Conservation (phyloP, 257 asterid species). For the Eucommia ulmoides region DNA sequence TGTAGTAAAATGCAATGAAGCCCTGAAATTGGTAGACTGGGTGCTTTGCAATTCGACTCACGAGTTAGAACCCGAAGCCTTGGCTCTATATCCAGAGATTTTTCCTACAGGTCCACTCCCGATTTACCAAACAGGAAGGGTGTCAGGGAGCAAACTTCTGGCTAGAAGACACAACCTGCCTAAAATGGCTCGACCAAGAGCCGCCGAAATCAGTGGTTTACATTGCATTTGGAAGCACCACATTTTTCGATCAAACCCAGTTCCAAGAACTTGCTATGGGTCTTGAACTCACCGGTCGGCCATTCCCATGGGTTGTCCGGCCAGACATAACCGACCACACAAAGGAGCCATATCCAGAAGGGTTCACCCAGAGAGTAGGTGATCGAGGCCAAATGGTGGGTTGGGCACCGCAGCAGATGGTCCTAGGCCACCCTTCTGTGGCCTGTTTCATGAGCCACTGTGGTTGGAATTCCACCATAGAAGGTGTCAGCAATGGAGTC, state of each 20-base stretch:
- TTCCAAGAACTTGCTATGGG: neutral
- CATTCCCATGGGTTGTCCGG: neutral
- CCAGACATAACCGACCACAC: neutral
- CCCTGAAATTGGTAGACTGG: conserved; percentile 13
- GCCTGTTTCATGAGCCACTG: conserved; percentile 16
- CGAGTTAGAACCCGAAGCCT: conserved; percentile 26
- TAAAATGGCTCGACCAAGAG: conserved; percentile 30
- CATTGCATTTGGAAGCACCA: conserved; percentile 24
- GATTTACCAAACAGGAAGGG: conserved; percentile 10
- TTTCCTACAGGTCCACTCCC: conserved; percentile 35
- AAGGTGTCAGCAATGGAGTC: conserved; percentile 14
- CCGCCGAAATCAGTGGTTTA: conserved; percentile 25
- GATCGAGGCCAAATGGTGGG: conserved; percentile 3
- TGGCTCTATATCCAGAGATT: conserved; percentile 12
- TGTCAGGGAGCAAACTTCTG: conserved; percentile 24
- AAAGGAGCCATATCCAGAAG: conserved; percentile 5
- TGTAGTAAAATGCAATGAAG: conserved; percentile 8
- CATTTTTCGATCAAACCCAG: neutral
- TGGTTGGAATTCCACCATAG: conserved; percentile 15
- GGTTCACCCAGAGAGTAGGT: neutral
- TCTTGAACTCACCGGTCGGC: neutral
- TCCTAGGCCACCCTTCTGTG: conserved; percentile 12
- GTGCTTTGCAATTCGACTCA: conserved; percentile 21
- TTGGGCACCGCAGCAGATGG: conserved; percentile 15
- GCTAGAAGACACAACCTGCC: conserved; percentile 20